phyloP scores from a whole-genome alignment of 2,329 filamentous ascomycete species.

The Fusarium musae region DNA sequence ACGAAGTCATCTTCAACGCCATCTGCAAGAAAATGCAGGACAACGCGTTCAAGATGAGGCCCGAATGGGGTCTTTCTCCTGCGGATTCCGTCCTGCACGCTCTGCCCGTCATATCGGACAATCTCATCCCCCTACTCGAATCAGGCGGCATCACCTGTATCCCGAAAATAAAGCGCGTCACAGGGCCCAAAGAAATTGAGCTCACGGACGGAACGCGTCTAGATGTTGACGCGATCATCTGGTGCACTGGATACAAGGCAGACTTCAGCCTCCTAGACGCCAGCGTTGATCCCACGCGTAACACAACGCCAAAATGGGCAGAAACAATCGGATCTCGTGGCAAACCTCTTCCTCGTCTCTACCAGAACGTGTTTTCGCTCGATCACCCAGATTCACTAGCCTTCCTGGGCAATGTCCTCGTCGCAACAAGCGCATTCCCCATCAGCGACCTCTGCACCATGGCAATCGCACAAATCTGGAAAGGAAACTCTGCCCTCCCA shows the following conservation, averaged over 20 bases:
- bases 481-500: conserved; percentile 52
- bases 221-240: conserved; percentile 48
- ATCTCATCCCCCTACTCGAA: conserved; percentile 49
- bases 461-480: conserved; percentile 57
- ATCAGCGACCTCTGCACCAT: conserved; percentile 57
- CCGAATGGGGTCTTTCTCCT: conserved; percentile 46
- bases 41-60: conserved; percentile 39
- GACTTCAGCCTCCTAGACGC: conserved; percentile 46
- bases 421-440: conserved; percentile 49
- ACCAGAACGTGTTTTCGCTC: conserved; percentile 58
- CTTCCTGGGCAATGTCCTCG: conserved; percentile 53
- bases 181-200: conserved; percentile 41
- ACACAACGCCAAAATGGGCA: conserved; percentile 37
- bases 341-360: conserved; percentile 51
- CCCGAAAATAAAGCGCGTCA: conserved; percentile 42
- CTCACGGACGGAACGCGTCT: conserved; percentile 45
- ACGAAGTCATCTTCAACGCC: conserved; percentile 38
- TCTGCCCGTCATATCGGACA: conserved; percentile 44
- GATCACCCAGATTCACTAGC: conserved; percentile 57
- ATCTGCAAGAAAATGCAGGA: conserved; percentile 40
- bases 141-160: conserved; percentile 51
- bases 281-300: conserved; percentile 43
- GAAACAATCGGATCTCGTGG: conserved; percentile 43
- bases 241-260: conserved; percentile 50
- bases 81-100: conserved; percentile 40